Percentiles rank a stretch among this genome's conserved stretches.
Evolutionary conservation across 2,329 filamentous ascomycete species (phyloP).

Genomic region (Cladobotryum protrusum): DNA sequence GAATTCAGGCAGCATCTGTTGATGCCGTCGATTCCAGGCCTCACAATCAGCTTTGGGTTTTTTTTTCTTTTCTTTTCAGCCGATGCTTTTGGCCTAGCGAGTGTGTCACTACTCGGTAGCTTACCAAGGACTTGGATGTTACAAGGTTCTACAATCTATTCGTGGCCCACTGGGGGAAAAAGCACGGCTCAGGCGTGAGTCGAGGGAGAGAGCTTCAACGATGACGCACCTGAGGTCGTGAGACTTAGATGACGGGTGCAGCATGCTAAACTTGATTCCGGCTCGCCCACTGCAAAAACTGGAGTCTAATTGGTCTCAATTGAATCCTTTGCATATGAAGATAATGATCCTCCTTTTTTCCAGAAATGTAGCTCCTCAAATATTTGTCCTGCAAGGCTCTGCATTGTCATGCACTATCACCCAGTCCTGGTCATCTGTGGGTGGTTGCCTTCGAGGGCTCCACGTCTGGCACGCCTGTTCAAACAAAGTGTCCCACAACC

Average conservation of each 20-base stretch:
- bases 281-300: not conserved
- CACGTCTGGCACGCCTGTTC: constrained; percentile 8
- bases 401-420: constrained; percentile 13
- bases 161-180: constrained; percentile 8
- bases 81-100: not conserved
- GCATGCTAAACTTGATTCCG: not conserved
- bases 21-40: not conserved
- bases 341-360: not conserved
- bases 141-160: constrained; percentile 1
- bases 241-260: constrained; percentile 8
- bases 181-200: constrained; percentile 11
- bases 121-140: constrained; percentile 7
- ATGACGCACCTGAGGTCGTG: constrained; percentile 7
- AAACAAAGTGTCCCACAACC: constrained; percentile 7
- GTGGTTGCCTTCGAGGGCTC: constrained; percentile 9
- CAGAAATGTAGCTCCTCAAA: not conserved
- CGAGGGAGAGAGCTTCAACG: constrained; percentile 1
- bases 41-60: no score
- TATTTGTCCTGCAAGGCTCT: not conserved
- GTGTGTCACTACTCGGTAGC: not conserved
- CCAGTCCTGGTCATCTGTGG: constrained; percentile 13
- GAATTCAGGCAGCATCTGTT: no score
- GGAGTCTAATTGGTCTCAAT: constrained; percentile 4
- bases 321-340: not conserved
- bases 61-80: not conserved